Percentiles rank a stretch among this genome's conserved stretches.
These are phyloP conservation scores for Malbranchea cinnamomea DNA, from an alignment of 2,329 filamentous ascomycete species.

Conservation along the genomic window DNA sequence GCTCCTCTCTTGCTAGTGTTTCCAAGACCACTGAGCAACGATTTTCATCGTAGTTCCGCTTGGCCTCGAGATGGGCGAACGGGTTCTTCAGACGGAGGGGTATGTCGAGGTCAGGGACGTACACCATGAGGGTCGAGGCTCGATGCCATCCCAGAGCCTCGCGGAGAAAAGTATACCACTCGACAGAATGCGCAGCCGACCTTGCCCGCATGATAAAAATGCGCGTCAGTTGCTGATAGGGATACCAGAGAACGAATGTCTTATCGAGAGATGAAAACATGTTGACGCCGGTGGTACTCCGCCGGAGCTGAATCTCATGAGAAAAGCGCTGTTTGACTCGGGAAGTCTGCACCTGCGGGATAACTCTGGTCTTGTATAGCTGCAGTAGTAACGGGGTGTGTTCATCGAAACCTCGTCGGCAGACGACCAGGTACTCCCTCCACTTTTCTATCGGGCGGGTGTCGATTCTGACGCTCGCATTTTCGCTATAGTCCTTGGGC, in stretches of 20 bases:
- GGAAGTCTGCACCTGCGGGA: constrained; percentile 42
- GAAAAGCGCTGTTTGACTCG: constrained; percentile 40
- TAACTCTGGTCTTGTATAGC: constrained; percentile 48
- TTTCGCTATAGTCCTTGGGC: constrained; percentile 48
- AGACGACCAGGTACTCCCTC: constrained; percentile 49
- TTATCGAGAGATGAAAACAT: constrained; percentile 53
- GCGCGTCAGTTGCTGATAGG: constrained; percentile 33
- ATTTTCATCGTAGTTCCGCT: constrained; percentile 29
- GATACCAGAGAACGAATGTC: constrained; percentile 48
- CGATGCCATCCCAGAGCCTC: constrained; percentile 45
- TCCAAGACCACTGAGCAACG: constrained; percentile 13
- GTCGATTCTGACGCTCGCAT: constrained; percentile 44
- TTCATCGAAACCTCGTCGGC: constrained; percentile 40
- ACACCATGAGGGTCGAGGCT: constrained; percentile 41
- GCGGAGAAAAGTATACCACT: constrained; percentile 54
- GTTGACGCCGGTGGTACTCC: constrained; percentile 38
- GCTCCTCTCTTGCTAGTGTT: constrained; percentile 34
- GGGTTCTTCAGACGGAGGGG: constrained; percentile 44
- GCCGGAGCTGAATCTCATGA: constrained; percentile 35
- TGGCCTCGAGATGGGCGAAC: constrained; percentile 38
- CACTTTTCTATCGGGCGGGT: constrained; percentile 47
- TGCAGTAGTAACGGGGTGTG: constrained; percentile 42
- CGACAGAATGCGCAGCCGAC: constrained; percentile 45
- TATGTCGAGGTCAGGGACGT: constrained; percentile 48
- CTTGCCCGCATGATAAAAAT: constrained; percentile 49